Percentiles rank a stretch among this genome's conserved stretches.
Conservation (phyloP, 1,284 basidiomycete species). For the Apiotrichum laibachii region DNA sequence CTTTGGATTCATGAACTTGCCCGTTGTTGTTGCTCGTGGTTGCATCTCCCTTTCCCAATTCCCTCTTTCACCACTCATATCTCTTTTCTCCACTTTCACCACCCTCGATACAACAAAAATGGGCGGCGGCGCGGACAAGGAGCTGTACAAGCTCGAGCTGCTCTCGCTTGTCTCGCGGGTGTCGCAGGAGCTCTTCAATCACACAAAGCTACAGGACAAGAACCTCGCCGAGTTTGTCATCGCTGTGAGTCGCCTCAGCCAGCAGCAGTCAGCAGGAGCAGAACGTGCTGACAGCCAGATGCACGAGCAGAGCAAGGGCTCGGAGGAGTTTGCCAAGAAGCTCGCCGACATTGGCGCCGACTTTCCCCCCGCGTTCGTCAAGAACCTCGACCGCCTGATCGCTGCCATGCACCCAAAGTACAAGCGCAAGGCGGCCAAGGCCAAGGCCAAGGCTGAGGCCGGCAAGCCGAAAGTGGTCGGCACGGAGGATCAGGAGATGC, state of each 20-base stretch:
- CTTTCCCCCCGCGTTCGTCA: slow-evolving; percentile 84
- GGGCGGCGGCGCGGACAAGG: slow-evolving; percentile 62
- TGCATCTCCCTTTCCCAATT: not conserved
- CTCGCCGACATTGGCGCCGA: slow-evolving; percentile 77
- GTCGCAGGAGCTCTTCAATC: slow-evolving; percentile 84
- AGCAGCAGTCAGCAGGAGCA: too few relatives aligned
- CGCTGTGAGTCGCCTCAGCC: slow-evolving; percentile 51
- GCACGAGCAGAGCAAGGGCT: slow-evolving; percentile 72
- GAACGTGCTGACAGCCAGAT: slow-evolving; percentile 55
- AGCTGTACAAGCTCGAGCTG: slow-evolving; percentile 84
- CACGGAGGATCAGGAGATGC: slow-evolving; percentile 64
- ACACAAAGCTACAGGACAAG: slow-evolving; percentile 76
- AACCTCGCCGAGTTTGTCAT: slow-evolving; percentile 95
- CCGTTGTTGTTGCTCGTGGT: too few relatives aligned
- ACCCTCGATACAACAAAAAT: slow-evolving; percentile 14
- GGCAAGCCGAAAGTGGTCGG: slow-evolving; percentile 41
- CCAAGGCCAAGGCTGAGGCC: slow-evolving; percentile 37
- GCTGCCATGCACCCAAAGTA: slow-evolving; percentile 94
- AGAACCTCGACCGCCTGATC: slow-evolving; percentile 91
- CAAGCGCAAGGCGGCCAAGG: slow-evolving; percentile 67
- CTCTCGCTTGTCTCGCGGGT: slow-evolving; percentile 85
- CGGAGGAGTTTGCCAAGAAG: slow-evolving; percentile 70
- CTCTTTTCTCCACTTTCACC: not conserved
- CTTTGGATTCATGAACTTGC: not conserved
- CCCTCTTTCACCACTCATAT: not conserved